phyloP scores from a whole-genome alignment of 148 eudicot genomes.

The Silene conica region DNA sequence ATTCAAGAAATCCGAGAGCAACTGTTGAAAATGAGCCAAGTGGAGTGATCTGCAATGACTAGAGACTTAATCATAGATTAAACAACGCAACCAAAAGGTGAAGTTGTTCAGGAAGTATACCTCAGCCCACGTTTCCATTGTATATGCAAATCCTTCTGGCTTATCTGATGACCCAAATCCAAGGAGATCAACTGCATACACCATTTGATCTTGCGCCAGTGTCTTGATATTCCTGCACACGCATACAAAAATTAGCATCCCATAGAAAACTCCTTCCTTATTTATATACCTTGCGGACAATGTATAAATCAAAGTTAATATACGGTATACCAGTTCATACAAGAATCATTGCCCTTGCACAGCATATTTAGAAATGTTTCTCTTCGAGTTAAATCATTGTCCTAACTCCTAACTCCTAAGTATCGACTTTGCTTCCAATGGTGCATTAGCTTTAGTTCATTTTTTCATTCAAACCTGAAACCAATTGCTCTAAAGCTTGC shows the following conservation, averaged over 20 bases:
- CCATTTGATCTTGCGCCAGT: slow-evolving; percentile 55
- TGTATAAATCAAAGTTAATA: background rate
- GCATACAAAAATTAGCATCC: slow-evolving; percentile 14
- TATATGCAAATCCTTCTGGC: slow-evolving; percentile 68
- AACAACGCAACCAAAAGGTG: background rate
- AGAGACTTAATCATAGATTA: slow-evolving; percentile 23
- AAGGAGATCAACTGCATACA: slow-evolving; percentile 84
- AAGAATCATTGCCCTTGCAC: background rate
- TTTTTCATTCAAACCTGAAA: no score
- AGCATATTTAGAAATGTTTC: background rate
- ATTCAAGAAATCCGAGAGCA: slow-evolving; percentile 78
- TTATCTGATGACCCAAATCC: slow-evolving; percentile 93
- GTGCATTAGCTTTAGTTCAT: no score
- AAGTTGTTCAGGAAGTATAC: slow-evolving; percentile 30
- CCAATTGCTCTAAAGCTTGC: no score
- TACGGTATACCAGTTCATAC: background rate
- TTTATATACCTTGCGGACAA: background rate
- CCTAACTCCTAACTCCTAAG: no score
- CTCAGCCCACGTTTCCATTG: slow-evolving; percentile 90
- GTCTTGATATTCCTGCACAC: slow-evolving; percentile 62
- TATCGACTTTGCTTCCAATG: no score
- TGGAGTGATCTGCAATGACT: slow-evolving; percentile 34
- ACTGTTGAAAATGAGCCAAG: slow-evolving; percentile 46
- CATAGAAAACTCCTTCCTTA: background rate
- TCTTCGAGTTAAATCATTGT: background rate